Evolutionary conservation across 805 yeast species (phyloP).

Genomic region (Zygosaccharomyces bailii): DNA sequence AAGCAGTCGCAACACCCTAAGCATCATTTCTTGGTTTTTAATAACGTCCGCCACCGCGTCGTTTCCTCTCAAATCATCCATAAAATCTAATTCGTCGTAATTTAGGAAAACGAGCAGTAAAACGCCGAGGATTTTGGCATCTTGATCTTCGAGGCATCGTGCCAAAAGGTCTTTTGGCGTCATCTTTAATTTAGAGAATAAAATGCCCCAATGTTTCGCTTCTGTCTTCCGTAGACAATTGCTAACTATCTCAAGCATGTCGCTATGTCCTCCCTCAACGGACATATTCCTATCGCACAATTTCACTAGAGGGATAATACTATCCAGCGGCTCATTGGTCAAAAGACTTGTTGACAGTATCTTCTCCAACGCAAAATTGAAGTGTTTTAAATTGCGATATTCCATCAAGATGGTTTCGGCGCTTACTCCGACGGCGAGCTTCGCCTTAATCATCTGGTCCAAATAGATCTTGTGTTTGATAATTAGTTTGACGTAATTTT

Average conservation of each 20-base stretch:
- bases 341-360: conserved; percentile 30
- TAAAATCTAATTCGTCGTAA: conserved; percentile 27
- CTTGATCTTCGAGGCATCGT: conserved; percentile 32
- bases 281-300: conserved; percentile 16
- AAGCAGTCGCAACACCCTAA: conserved; percentile 30
- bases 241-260: conserved; percentile 33
- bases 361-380: conserved; percentile 36
- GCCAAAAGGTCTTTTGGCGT: conserved; percentile 34
- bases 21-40: conserved; percentile 32
- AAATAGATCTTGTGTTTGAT: conserved; percentile 31
- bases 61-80: conserved; percentile 17
- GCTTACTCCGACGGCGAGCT: conserved; percentile 15
- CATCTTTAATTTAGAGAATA: conserved; percentile 27
- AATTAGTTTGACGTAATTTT: conserved; percentile 20
- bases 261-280: conserved; percentile 13
- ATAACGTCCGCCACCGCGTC: conserved; percentile 21
- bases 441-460: conserved; percentile 27
- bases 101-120: conserved; percentile 34
- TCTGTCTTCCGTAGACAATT: conserved; percentile 37
- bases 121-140: conserved; percentile 32
- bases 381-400: conserved; percentile 28
- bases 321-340: conserved; percentile 22
- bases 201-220: conserved; percentile 31
- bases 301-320: conserved; percentile 26
- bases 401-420: conserved; percentile 23